Conservation (phyloP, 2,329 filamentous ascomycete species). For the Colletotrichum tamarilloi region DNA sequence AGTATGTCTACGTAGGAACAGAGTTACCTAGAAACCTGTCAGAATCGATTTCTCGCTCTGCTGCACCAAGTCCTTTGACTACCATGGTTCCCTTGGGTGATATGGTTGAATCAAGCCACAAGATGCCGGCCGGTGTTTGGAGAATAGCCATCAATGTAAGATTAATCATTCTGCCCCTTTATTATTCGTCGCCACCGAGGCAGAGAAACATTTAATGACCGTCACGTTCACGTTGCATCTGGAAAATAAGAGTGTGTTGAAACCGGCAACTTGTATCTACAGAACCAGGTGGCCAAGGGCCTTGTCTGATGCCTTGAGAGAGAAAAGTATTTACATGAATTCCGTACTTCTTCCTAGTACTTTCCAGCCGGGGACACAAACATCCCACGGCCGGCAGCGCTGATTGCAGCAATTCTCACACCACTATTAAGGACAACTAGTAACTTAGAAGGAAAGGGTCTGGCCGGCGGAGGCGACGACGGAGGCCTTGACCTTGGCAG, state of each 20-base stretch:
- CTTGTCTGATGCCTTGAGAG: slow-evolving; percentile 14
- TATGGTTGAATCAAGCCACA: no score
- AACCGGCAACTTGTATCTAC: slow-evolving; percentile 20
- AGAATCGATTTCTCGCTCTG: neutral
- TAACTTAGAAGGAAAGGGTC: slow-evolving; percentile 47
- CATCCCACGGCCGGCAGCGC: slow-evolving; percentile 13
- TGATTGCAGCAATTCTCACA: neutral
- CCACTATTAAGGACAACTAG: neutral
- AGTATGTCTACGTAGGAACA: neutral
- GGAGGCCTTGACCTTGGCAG: slow-evolving; percentile 55
- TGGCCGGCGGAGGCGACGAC: slow-evolving; percentile 53
- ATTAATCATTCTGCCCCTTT: no score
- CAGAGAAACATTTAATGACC: neutral
- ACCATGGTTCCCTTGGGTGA: neutral
- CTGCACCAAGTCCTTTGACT: neutral
- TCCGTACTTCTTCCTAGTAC: slow-evolving; percentile 6
- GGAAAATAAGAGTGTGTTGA: neutral
- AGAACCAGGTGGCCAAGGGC: neutral
- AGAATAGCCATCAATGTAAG: no score
- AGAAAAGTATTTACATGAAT: slow-evolving; percentile 33
- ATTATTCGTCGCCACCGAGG: no score
- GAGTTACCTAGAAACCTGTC: neutral
- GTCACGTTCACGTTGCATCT: neutral
- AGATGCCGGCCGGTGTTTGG: no score
- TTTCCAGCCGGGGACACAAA: neutral